Base-by-base conservation (phyloP, 2,329 filamentous ascomycete genomes). In the Elsinoe fawcettii region DNA sequence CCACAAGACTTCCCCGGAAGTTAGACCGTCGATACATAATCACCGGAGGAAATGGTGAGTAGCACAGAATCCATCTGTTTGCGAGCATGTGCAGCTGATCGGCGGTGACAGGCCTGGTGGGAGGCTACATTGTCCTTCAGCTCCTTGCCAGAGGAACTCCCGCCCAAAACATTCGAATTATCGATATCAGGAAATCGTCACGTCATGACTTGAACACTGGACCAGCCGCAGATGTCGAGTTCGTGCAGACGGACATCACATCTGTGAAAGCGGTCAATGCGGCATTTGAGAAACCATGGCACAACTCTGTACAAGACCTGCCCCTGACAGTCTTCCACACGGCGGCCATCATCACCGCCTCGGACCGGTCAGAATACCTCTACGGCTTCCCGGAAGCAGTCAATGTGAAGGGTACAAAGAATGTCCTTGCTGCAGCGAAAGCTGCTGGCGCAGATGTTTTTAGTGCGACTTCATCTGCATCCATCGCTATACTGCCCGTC, bases 351-450 rank as follows among this genome's bases (percentile, higher is more conserved):
- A 46, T 46, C 16, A 12, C 18, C 6, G 41, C 41, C 41, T 46
- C 41, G 16, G 41, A 46, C 5, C 20, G 23, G 4, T 46, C 41
- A 14, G 22, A 46, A 25, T 20, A 46, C n/a, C 12, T 25, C 8
- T 46, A 46, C n/a, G 20, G 41, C 23, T 46, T 27, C 20, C 23
- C 41, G 41, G 41, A 46, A 46, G 41, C 41, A n/a, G 41, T 46
- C 9, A 46, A 46, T 25, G 41, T 46, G 9, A 46, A 22, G 5
- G 41, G 41, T 14, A 25, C 41, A 12, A 46, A 25, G 20, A 46
- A 46, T 8, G 12, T 46, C 5, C 23, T 46, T 12, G 41, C 41
- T 11, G 41, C 41, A 9, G 41, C 41, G 14, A 46, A 27, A 27
- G 22, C 22, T 46, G 22, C 18, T 14, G 41, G 41, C 5, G 41